Evolutionary conservation across 208 protist genomes (phyloP).

Genomic region (Phytomonas francai): DNA sequence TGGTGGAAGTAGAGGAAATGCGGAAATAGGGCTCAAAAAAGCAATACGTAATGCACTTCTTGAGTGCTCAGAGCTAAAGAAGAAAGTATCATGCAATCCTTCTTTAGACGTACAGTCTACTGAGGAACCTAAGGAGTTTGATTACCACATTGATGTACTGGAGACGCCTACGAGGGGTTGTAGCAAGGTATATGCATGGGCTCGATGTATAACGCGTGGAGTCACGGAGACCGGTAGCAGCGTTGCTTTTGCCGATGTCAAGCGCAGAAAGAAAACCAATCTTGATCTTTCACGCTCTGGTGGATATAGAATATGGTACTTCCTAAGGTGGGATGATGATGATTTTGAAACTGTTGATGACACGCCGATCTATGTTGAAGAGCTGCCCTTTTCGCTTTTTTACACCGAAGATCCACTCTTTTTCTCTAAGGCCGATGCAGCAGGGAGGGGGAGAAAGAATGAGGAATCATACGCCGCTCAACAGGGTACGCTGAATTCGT

Average conservation of each 20-base stretch:
- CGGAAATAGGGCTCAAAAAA: neutral
- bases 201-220: neutral
- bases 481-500: neutral
- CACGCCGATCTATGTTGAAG: slow-evolving; percentile 14
- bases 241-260: neutral
- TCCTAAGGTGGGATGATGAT: slow-evolving; percentile 1
- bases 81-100: neutral
- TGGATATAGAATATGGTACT: neutral
- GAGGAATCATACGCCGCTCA: neutral
- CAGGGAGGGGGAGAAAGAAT: neutral
- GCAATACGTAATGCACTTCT: neutral
- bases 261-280: neutral
- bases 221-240: neutral
- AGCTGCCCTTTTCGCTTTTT: slow-evolving; percentile 4
- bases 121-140: neutral
- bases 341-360: neutral
- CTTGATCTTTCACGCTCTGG: neutral
- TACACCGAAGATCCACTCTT: neutral
- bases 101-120: neutral
- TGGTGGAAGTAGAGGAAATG: neutral
- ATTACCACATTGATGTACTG: neutral
- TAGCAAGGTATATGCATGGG: neutral
- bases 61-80: neutral
- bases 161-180: neutral
- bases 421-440: neutral